phyloP scores from a whole-genome alignment of 1,284 basidiomycete species.

The Fomitopsis palustris region DNA sequence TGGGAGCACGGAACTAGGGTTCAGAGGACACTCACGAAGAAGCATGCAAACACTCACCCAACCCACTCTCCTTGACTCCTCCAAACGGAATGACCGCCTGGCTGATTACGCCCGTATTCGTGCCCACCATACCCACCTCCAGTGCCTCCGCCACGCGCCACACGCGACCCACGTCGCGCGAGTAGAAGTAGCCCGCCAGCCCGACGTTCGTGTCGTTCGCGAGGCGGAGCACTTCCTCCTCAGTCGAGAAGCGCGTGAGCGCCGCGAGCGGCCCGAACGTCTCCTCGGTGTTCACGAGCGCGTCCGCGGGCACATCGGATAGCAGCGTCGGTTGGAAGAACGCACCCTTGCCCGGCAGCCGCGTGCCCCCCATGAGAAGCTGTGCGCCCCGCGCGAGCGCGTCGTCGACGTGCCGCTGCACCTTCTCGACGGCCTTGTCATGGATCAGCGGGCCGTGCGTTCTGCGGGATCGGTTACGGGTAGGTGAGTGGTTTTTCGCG shows the following conservation, averaged over 20 bases:
- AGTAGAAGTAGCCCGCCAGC: constrained; percentile 93
- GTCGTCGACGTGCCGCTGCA: constrained; percentile 83
- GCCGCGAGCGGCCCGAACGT: constrained; percentile 88
- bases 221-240: constrained; percentile 85
- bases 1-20: constrained; percentile 19
- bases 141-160: constrained; percentile 98
- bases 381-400: constrained; percentile 83
- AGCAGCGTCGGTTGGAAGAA: constrained; percentile 91
- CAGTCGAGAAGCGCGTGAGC: constrained; percentile 82
- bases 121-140: constrained; percentile 95
- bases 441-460: constrained; percentile 97
- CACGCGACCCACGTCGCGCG: constrained; percentile 83
- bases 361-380: constrained; percentile 84
- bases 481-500: constrained; percentile 12
- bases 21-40: not conserved
- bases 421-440: constrained; percentile 83
- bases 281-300: constrained; percentile 71
- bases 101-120: constrained; percentile 82
- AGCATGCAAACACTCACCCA: constrained; percentile 41
- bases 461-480: constrained; percentile 29
- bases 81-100: constrained; percentile 90
- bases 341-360: constrained; percentile 49
- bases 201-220: constrained; percentile 88
- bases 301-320: constrained; percentile 75
- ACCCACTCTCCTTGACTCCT: constrained; percentile 85